phyloP scores from a whole-genome alignment of 164 flowering plant species.

The Protea cynaroides region DNA sequence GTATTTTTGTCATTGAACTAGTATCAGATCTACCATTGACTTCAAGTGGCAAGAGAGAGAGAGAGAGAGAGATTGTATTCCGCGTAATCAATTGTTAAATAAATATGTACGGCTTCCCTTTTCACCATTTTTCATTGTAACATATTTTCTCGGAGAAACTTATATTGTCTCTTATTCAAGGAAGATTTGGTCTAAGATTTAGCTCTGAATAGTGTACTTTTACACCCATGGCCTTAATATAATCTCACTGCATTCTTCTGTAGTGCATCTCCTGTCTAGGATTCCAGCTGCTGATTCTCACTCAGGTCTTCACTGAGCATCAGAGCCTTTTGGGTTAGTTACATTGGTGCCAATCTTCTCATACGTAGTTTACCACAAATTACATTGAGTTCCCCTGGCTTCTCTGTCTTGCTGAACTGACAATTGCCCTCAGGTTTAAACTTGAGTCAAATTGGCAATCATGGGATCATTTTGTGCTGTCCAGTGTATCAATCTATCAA shows the following conservation, averaged over 20 bases:
- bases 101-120: conserved; percentile 2
- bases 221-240: neutral
- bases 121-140: neutral
- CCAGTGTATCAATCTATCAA: too few relatives aligned
- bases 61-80: conserved; percentile 4
- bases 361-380: too few relatives aligned
- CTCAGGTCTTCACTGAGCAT: too few relatives aligned
- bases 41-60: conserved; percentile 9
- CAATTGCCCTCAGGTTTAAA: too few relatives aligned
- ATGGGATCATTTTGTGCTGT: too few relatives aligned
- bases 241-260: neutral
- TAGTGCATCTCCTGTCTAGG: neutral
- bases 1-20: conserved; percentile 8
- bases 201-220: neutral
- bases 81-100: neutral
- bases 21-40: conserved; percentile 16
- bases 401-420: too few relatives aligned
- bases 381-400: too few relatives aligned
- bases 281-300: neutral
- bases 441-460: too few relatives aligned
- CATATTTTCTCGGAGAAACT: neutral
- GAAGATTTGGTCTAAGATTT: neutral
- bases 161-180: neutral
- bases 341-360: too few relatives aligned
- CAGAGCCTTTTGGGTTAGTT: too few relatives aligned